Conservation (phyloP, 805 yeast species). For the Middelhovenomyces tepae region DNA sequence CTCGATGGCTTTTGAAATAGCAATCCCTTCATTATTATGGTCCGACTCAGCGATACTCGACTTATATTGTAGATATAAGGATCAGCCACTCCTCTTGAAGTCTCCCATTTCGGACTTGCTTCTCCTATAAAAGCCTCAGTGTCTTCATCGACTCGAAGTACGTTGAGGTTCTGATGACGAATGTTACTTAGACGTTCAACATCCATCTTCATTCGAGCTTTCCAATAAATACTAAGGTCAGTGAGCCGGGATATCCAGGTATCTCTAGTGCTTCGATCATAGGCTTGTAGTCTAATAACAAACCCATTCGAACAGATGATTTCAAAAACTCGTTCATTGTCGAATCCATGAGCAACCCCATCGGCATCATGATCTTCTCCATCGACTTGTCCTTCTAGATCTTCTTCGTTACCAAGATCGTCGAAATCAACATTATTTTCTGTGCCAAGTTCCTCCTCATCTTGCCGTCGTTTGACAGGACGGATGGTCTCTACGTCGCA, state of each 20-base stretch:
- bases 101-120: conserved; percentile 43
- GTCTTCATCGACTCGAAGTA: conserved; percentile 44
- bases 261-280: conserved; percentile 38
- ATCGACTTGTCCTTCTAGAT: no score
- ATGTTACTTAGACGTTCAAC: conserved; percentile 28
- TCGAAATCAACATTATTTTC: conserved; percentile 7
- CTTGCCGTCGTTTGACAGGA: conserved; percentile 20
- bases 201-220: conserved; percentile 34
- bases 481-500: conserved; percentile 36
- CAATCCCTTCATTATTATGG: conserved; percentile 55
- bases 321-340: conserved; percentile 46
- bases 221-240: conserved; percentile 52
- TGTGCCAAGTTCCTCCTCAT: conserved; percentile 21
- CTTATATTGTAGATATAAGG: conserved; percentile 46
- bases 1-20: conserved; percentile 63
- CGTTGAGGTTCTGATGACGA: conserved; percentile 37
- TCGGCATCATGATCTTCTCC: conserved; percentile 10
- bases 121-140: conserved; percentile 40
- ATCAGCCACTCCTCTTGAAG: conserved; percentile 45
- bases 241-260: conserved; percentile 57
- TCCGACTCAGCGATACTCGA: conserved; percentile 48
- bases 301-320: conserved; percentile 41
- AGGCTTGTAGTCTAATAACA: conserved; percentile 46
- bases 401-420: no score
- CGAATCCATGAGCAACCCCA: no score